Percentiles rank a stretch among this genome's conserved stretches.
phyloP scores from a whole-genome alignment of 768 basidiomycete genomes.

The Lactarius vividus region DNA sequence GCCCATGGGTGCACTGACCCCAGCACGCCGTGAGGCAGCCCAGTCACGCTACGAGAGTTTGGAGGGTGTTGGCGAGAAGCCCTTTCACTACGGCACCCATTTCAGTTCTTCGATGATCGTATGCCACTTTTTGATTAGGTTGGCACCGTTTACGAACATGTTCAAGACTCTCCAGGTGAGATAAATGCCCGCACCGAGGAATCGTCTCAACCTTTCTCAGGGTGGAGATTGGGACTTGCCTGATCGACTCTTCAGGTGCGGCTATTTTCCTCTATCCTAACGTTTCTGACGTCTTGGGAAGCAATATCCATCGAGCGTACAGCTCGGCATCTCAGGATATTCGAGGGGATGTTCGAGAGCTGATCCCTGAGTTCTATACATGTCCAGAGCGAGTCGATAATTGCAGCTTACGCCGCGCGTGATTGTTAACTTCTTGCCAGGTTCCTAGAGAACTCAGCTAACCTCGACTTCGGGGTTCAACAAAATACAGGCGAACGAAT shows the following conservation, averaged over 20 bases:
- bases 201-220: slow-evolving; percentile 37
- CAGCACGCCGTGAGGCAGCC: slow-evolving; percentile 72
- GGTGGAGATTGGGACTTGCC: slow-evolving; percentile 96
- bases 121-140: slow-evolving; percentile 87
- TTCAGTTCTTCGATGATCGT: slow-evolving; percentile 98
- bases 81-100: slow-evolving; percentile 93
- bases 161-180: slow-evolving; percentile 81
- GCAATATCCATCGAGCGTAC: slow-evolving; percentile 78
- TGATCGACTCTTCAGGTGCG: slow-evolving; percentile 74
- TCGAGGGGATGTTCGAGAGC: slow-evolving; percentile 88
- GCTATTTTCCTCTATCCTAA: slow-evolving; percentile 14
- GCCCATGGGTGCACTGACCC: slow-evolving; percentile 89
- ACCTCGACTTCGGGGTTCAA: slow-evolving; percentile 75
- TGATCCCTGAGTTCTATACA: slow-evolving; percentile 87
- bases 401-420: background rate
- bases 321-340: slow-evolving; percentile 82
- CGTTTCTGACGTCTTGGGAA: slow-evolving; percentile 32
- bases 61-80: slow-evolving; percentile 76
- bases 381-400: slow-evolving; percentile 64
- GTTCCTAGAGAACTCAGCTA: slow-evolving; percentile 77
- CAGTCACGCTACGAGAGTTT: slow-evolving; percentile 70
- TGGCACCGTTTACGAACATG: slow-evolving; percentile 91
- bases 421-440: slow-evolving; percentile 38
- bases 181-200: background rate
- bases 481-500: slow-evolving; percentile 76